Percentiles rank a stretch among this genome's conserved stretches.
phyloP scores from a whole-genome alignment of 306 rosid species.

The Begonia masoniana region DNA sequence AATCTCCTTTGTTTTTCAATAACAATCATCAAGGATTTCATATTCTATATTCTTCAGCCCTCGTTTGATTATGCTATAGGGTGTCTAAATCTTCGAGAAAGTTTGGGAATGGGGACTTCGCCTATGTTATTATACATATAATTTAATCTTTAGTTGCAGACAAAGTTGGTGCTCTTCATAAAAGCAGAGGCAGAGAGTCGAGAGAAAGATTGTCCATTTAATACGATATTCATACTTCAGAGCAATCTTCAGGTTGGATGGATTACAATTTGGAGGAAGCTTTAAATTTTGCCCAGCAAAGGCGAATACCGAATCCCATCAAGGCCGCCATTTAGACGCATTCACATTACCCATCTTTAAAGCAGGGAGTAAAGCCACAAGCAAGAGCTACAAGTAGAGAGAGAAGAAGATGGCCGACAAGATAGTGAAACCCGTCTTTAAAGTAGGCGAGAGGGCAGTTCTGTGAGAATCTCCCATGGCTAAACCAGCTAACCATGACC shows the following conservation, averaged over 20 bases:
- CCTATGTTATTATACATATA: no score
- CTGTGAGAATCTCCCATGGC: conserved; percentile 84
- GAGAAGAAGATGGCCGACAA: conserved; percentile 9
- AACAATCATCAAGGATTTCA: no score
- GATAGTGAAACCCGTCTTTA: conserved; percentile 3
- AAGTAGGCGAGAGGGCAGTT: conserved; percentile 10
- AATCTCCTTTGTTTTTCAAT: no score
- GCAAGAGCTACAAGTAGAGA: conserved; percentile 17
- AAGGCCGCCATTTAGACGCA: conserved; percentile 22
- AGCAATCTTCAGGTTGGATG: conserved; percentile 25
- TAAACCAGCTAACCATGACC: conserved; percentile 87
- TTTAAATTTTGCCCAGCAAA: conserved; percentile 21
- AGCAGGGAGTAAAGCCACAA: conserved; percentile 13
- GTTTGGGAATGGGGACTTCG: no score
- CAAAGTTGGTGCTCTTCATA: no score
- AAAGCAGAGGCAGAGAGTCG: no score
- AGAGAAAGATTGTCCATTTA: no score
- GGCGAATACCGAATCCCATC: not conserved
- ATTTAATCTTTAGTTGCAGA: not conserved
- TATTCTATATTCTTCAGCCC: no score
- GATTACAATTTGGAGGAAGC: conserved; percentile 40
- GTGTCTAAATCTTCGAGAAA: no score
- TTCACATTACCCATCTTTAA: conserved; percentile 22
- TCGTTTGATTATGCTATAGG: no score
- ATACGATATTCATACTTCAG: conserved; percentile 6